Percentiles rank a stretch among this genome's conserved stretches.
phyloP scores from a whole-genome alignment of 352 stramenopile genomes.

The Globisporangium spiculum region DNA sequence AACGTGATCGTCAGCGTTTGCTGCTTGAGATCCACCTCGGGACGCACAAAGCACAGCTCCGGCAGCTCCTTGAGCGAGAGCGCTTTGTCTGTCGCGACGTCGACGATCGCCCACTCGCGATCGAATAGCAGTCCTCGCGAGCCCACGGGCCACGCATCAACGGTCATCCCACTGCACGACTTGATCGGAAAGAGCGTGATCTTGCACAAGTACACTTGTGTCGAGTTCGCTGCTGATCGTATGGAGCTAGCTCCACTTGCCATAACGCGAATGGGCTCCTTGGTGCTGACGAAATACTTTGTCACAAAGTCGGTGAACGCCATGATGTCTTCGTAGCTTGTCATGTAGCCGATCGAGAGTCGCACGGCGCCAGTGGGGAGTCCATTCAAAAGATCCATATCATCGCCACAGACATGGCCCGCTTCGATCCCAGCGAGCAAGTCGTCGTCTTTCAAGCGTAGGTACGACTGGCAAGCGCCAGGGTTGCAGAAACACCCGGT shows the following conservation, averaged over 20 bases:
- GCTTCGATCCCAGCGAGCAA: constrained; percentile 50
- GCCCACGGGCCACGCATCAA: constrained; percentile 56
- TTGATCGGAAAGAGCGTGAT: constrained; percentile 77
- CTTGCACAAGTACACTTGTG: constrained; percentile 36
- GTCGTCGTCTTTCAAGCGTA: constrained; percentile 48
- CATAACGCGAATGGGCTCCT: constrained; percentile 9
- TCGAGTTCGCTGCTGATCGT: neutral
- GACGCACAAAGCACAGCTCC: constrained; percentile 58
- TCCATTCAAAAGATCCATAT: constrained; percentile 64
- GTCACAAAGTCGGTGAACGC: constrained; percentile 45
- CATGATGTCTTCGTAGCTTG: constrained; percentile 61
- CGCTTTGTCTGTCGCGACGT: constrained; percentile 40
- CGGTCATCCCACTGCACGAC: constrained; percentile 61
- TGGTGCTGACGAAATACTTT: constrained; percentile 60
- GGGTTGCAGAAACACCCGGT: constrained; percentile 81
- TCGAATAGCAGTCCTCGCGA: constrained; percentile 64
- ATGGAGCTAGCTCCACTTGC: neutral
- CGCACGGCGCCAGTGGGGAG: constrained; percentile 66
- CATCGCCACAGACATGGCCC: constrained; percentile 69
- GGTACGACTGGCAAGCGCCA: constrained; percentile 68
- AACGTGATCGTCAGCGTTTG: constrained; percentile 59
- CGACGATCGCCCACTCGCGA: constrained; percentile 72
- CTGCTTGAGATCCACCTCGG: constrained; percentile 51
- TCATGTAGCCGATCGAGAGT: constrained; percentile 77
- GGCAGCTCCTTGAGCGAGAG: constrained; percentile 60